Base-by-base conservation (phyloP, 2,329 filamentous ascomycete genomes). In the Neurospora sp. region DNA sequence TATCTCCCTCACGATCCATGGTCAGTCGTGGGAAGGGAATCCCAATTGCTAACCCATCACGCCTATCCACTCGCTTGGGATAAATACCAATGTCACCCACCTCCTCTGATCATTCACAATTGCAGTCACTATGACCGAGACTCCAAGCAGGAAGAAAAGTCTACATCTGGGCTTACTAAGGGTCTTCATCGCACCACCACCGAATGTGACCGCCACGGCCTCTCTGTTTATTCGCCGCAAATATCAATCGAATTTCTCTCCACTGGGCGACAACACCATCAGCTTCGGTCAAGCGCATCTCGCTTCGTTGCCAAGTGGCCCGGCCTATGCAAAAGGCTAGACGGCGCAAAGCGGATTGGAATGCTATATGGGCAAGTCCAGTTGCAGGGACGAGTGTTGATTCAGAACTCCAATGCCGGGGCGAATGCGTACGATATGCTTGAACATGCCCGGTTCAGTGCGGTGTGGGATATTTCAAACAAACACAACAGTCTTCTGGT, bases 221-320 rank as follows among this genome's bases (percentile, higher is more conserved):
- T 87, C 74, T 77, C 78, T 1, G 84, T 77, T 70, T 77, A 80
- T 3, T 17, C 39, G 15, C 15, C 39, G 39, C 39, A n/a, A 17
- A 42, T 42, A 42, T n/a, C 39, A 17, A 3, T 17, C 39, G 39
- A 42, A 17, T 42, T 42, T 42, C 15, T 42, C 15, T n/a, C 39
- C 40, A n/a, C 40, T 42, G 40, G 78, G 84, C 1, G 84, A 83
- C 6, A 83, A 85, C 72, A 84, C 85, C 70, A 84, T 85, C 72
- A 84, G 81, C 58, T 87, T 87, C 74, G 86, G 84, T 1, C 83
- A 85, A 89, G 89, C 75, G 83, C 83, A 9, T 84, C 84, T 4
- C 83, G 85, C 40, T 86, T 89, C 70, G 86, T 89, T 76, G 77
- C 81, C 66, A 82, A 84, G n/a, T 89, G 86, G 77, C 83, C 85